Evolutionary conservation across 805 yeast genomes (phyloP).

Genomic region (Kodamaea fukazawae): DNA sequence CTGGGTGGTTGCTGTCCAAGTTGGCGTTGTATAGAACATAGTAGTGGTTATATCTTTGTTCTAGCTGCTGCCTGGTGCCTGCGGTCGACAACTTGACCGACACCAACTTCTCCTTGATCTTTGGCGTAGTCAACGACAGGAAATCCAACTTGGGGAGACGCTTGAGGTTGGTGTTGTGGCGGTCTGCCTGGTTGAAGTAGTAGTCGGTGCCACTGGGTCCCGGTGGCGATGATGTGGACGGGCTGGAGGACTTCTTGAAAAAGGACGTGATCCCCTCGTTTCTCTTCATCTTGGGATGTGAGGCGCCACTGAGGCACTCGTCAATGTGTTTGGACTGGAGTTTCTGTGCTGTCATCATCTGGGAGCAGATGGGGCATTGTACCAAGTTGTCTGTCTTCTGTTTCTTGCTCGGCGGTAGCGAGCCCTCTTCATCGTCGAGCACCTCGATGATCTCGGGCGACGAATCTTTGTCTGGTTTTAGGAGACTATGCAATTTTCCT

Average conservation of each 20-base stretch:
- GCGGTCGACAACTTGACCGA: constrained; percentile 53
- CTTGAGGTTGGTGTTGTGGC: constrained; percentile 27
- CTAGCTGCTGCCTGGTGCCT: constrained; percentile 66
- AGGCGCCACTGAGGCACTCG: constrained; percentile 47
- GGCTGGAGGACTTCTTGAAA: constrained; percentile 11
- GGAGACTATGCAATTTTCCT: neutral
- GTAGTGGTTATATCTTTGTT: constrained; percentile 72
- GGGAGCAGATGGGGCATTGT: constrained; percentile 67
- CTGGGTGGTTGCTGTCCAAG: constrained; percentile 67
- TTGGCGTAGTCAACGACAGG: constrained; percentile 53
- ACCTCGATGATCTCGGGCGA: constrained; percentile 17
- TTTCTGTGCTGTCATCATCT: constrained; percentile 50
- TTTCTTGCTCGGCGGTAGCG: constrained; percentile 7
- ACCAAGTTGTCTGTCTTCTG: constrained; percentile 30
- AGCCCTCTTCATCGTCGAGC: constrained; percentile 10
- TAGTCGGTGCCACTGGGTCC: constrained; percentile 22
- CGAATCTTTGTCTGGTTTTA: neutral
- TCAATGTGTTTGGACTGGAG: constrained; percentile 64
- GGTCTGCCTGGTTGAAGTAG: constrained; percentile 30
- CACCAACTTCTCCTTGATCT: constrained; percentile 58
- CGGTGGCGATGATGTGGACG: constrained; percentile 4
- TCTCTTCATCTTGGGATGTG: constrained; percentile 12
- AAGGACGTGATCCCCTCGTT: constrained; percentile 18
- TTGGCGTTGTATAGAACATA: constrained; percentile 78
- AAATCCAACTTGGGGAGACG: constrained; percentile 66